Evolutionary conservation across 2,329 filamentous ascomycete genomes (phyloP).

Genomic region (Arthrobotrys sinensis): DNA sequence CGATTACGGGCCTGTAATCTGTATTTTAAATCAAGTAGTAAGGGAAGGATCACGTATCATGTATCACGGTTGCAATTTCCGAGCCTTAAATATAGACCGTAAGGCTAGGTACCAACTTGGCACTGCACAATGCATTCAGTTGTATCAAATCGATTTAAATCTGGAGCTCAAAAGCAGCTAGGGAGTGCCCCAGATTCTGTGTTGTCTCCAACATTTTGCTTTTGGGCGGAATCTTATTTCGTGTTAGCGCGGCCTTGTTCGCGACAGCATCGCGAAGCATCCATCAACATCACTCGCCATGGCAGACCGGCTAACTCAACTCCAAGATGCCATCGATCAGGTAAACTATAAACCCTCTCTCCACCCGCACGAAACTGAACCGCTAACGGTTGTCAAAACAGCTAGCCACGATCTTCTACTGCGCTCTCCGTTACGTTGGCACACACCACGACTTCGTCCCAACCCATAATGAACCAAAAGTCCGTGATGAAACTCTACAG

Average conservation of each 20-base stretch:
- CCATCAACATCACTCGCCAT: slow-evolving; percentile 68
- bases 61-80: too few relatives aligned
- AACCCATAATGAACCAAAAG: slow-evolving; percentile 71
- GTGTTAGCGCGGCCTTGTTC: neutral
- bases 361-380: slow-evolving; percentile 12
- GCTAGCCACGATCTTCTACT: slow-evolving; percentile 79
- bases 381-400: slow-evolving; percentile 65
- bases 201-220: slow-evolving; percentile 26
- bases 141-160: too few relatives aligned
- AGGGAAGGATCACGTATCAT: too few relatives aligned
- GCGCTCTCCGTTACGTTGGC: slow-evolving; percentile 77
- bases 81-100: too few relatives aligned
- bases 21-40: too few relatives aligned
- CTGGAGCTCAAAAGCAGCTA: too few relatives aligned
- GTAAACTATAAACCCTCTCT: slow-evolving; percentile 69
- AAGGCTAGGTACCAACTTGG: too few relatives aligned
- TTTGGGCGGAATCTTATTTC: neutral
- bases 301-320: slow-evolving; percentile 83
- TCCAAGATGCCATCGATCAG: slow-evolving; percentile 88
- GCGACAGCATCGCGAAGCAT: slow-evolving; percentile 28
- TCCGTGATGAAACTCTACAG: slow-evolving; percentile 61
- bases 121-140: too few relatives aligned
- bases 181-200: too few relatives aligned
- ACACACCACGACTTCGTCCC: slow-evolving; percentile 78
- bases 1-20: too few relatives aligned